Percentiles rank a stretch among this genome's conserved stretches.
Evolutionary conservation across 2,329 filamentous ascomycete species (phyloP).

Genomic region (Pseudogymnoascus sp.): DNA sequence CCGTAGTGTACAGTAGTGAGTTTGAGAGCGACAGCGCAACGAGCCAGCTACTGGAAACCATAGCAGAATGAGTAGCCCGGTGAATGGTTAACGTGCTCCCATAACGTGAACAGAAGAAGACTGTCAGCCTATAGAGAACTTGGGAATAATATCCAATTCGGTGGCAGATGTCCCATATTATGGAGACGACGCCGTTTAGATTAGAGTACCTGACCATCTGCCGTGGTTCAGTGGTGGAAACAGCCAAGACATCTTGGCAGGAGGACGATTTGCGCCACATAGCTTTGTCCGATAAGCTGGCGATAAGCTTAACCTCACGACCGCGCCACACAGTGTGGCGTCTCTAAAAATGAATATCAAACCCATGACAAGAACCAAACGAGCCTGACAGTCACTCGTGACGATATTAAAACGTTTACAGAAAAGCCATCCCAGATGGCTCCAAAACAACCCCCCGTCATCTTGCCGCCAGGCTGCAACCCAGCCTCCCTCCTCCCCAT

Average conservation of each 20-base stretch:
- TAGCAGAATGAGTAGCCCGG: not conserved
- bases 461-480: not conserved
- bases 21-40: not conserved
- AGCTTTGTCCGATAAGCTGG: not conserved
- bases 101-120: not conserved
- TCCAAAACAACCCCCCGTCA: not conserved
- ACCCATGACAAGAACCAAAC: not conserved
- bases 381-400: not conserved
- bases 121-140: not conserved
- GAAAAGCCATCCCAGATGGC: not conserved
- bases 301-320: constrained; percentile 2
- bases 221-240: not conserved
- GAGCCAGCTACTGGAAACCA: not conserved
- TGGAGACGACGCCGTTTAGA: not conserved
- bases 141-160: not conserved
- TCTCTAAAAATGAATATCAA: constrained; percentile 3
- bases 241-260: constrained; percentile 6
- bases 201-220: not conserved
- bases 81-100: not conserved
- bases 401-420: not conserved
- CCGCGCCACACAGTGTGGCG: not conserved
- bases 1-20: not conserved
- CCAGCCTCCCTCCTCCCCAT: constrained; percentile 30
- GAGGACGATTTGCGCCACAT: not conserved
- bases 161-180: not conserved